A percentile compares a stretch with the other conserved stretches of the same genome.
Evolutionary conservation across 2,329 filamentous ascomycete genomes (phyloP).

Genomic region (Fusarium sp.): DNA sequence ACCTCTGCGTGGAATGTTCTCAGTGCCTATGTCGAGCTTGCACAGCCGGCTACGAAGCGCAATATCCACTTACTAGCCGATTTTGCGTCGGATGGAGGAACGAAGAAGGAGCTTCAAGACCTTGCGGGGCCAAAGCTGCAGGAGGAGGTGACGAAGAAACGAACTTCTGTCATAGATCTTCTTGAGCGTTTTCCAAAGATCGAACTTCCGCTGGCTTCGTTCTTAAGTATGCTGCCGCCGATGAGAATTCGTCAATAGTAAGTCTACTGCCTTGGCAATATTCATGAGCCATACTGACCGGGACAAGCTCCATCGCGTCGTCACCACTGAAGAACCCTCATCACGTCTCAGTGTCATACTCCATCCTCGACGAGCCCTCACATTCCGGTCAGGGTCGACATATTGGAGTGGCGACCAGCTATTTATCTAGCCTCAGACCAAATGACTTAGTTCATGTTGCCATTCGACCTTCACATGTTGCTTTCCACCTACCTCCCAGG

Average conservation of each 20-base stretch:
- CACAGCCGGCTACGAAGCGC: conserved; percentile 79
- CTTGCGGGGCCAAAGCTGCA: conserved; percentile 65
- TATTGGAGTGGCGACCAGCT: too few species aligned
- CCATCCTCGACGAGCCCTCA: too few species aligned
- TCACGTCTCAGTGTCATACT: too few species aligned
- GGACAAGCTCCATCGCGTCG: too few species aligned
- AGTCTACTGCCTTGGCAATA: too few species aligned
- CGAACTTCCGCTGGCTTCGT: conserved; percentile 74
- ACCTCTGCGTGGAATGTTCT: conserved; percentile 76
- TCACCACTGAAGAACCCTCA: too few species aligned
- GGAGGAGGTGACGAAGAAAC: conserved; percentile 67
- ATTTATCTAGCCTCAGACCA: too few species aligned
- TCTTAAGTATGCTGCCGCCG: conserved; percentile 80
- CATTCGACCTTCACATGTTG: too few species aligned
- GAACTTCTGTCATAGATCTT: conserved; percentile 77
- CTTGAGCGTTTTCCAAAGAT: conserved; percentile 74
- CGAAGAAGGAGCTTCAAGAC: conserved; percentile 63
- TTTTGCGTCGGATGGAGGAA: conserved; percentile 62
- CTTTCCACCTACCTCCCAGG: too few species aligned
- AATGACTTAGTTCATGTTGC: too few species aligned
- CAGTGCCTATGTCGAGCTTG: conserved; percentile 79
- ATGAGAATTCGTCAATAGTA: conserved; percentile 61
- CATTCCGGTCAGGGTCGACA: too few species aligned
- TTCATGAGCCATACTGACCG: too few species aligned
- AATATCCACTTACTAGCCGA: conserved; percentile 53